Evolutionary conservation across 371 early-diverging fungal species (phyloP).

Genomic region (Batkoa obscura): DNA sequence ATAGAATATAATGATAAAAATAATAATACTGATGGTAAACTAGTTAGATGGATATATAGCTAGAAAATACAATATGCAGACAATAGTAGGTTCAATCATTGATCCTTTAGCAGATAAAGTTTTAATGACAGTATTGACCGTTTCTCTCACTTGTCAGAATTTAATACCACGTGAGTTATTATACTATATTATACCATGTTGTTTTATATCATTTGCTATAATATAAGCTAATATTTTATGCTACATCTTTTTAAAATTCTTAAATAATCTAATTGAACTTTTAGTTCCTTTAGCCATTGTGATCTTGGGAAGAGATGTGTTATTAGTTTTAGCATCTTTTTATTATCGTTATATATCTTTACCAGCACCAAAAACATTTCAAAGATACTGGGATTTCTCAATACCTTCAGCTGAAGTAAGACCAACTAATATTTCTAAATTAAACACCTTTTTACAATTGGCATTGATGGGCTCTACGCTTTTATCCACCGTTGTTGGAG

Average conservation of each 20-base stretch:
- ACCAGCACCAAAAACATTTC: constrained; percentile 72
- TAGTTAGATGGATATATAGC: constrained; percentile 87
- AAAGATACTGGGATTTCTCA: constrained; percentile 71
- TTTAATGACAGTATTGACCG: constrained; percentile 76
- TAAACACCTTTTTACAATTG: constrained; percentile 82
- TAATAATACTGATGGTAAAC: neutral
- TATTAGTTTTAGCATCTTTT: constrained; percentile 53
- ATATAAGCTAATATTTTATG: too few relatives aligned
- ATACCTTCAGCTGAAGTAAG: constrained; percentile 80
- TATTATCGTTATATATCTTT: constrained; percentile 74
- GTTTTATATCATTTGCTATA: neutral
- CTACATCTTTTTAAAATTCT: too few relatives aligned
- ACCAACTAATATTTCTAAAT: constrained; percentile 76
- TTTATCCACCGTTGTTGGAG: constrained; percentile 32
- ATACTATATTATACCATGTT: neutral
- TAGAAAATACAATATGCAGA: constrained; percentile 63
- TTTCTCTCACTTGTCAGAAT: constrained; percentile 51
- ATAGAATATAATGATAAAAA: neutral
- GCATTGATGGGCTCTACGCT: constrained; percentile 48
- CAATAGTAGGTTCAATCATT: constrained; percentile 72
- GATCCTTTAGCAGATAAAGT: constrained; percentile 96
- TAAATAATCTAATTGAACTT: neutral
- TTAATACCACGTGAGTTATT: constrained; percentile 50
- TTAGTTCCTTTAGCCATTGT: constrained; percentile 54
- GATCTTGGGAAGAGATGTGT: constrained; percentile 76